Evolutionary conservation across 352 stramenopile species (phyloP).

Genomic region (Blastocystis sp.): DNA sequence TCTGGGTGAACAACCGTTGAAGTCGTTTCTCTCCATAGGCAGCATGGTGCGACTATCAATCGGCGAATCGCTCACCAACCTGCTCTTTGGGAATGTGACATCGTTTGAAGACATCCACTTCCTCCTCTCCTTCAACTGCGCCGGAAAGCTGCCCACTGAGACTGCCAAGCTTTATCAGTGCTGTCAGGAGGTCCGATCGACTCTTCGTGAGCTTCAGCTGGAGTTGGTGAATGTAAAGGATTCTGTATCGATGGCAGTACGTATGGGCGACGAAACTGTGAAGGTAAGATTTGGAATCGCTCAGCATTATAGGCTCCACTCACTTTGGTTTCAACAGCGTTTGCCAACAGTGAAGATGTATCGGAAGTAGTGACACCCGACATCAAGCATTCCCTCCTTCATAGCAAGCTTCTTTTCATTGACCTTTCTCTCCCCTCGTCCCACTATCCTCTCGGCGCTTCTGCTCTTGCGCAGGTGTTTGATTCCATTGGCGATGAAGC

Average conservation of each 20-base stretch:
- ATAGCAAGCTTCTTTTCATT: conserved; percentile 84
- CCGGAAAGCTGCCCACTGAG: conserved; percentile 94
- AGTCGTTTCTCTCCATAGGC: conserved; percentile 84
- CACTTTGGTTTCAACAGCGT: conserved; percentile 92
- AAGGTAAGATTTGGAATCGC: conserved; percentile 68
- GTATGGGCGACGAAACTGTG: conserved; percentile 82
- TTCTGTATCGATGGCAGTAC: conserved; percentile 95
- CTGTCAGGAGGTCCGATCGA: conserved; percentile 85
- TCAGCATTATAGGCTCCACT: conserved; percentile 73
- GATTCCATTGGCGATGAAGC: conserved; percentile 72
- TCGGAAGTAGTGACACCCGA: conserved; percentile 92
- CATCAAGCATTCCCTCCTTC: conserved; percentile 77
- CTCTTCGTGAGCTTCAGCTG: conserved; percentile 87
- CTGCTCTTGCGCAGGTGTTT: conserved; percentile 85
- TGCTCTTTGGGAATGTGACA: conserved; percentile 89
- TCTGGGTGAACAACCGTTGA: conserved; percentile 90
- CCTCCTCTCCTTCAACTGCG: conserved; percentile 99
- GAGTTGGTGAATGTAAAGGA: conserved; percentile 97
- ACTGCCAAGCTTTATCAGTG: conserved; percentile 95
- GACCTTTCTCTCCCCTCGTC: conserved; percentile 82
- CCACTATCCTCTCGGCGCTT: conserved; percentile 77
- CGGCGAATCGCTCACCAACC: conserved; percentile 93
- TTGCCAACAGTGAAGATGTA: conserved; percentile 90
- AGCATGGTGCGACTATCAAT: conserved; percentile 91
- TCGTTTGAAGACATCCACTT: conserved; percentile 92